Evolutionary conservation across 2,329 filamentous ascomycete genomes (phyloP), one percentile per base, ranked within the genome.

Genomic region (Penicillium griseofulvum): DNA sequence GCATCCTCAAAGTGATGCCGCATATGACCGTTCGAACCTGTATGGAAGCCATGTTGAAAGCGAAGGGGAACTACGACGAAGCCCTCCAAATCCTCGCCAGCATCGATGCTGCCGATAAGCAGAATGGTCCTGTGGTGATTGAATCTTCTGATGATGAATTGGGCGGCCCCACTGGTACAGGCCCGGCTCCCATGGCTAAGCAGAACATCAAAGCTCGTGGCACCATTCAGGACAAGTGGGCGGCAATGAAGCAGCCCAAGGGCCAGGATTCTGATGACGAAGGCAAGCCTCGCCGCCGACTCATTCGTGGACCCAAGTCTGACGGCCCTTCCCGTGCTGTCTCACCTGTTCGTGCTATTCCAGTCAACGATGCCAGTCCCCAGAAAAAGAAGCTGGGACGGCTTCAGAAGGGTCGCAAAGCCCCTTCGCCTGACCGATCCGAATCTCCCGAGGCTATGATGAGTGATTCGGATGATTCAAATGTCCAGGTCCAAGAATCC

Each of bases 161-260:
- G 51, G 69, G 60, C 46, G 55, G 58, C 8, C 54, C 64, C 6
- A 46, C 64, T 8, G 54, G 62, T 14, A 57, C 57, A 65, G 39
- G 44, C 5, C 49, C 52, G 7, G 37, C 46, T 4, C 62, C 57
- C 2, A 59, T 58, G 38, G 80, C 61, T 68, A 83, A 82, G 62
- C 80, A 83, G 59, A 75, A 79, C 47, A 76, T 86, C 31, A 82
- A 83, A 59, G 77, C 76, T 11, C 81, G 81, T 6, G 76, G 76
- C 14, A 80, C 78, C 55, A 84, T 89, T 54, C 79, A 82, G 56
- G 79, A 86, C 57, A 85, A 83, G 65, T 87, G 81, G 76, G 75
- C 77, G 14, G 76, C 78, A 7, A 79, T 77, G 41, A 80, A 80
- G 28, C 31, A 64, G 26, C 63, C 38, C 33, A 60, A 56, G 11